Evolutionary conservation across 371 early-diverging fungal genomes (phyloP), one percentile per base, ranked within the genome.

Genomic region (Syncephalastrum sp.): DNA sequence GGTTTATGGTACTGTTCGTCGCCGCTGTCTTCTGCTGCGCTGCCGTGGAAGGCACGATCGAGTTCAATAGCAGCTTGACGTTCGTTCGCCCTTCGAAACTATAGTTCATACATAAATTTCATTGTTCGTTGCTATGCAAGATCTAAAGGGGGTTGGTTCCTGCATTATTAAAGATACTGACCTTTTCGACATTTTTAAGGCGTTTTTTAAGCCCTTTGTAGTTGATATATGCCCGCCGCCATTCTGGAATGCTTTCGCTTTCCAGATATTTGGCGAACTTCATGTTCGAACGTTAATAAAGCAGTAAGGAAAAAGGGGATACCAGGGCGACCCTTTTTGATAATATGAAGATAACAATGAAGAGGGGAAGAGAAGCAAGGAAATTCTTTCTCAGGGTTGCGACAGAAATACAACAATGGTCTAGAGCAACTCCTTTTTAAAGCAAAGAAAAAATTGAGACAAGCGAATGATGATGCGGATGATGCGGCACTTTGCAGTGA

Each of bases 191-290:
- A 4, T 57, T 64, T 56, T 85, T 89, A 17, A 91, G 68, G 38
- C 67, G 56, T 53, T 85, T 88, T 65, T 91, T 92, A 5, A 92
- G 72, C 0, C 77, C 81, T 63, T 86, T 85, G 61, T 90, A 90
- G 64, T 87, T 75, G 42, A 90, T 70, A 64, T 94, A 94, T 54
- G 87, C 88, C 54, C 82, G 83, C 48, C 79, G 74, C 94, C 94
- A 94, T 68, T 93, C 94, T 3, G 92, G 91, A 27, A 92, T 87
- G 42, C 84, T 81, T 63, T 93, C 86, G 5, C 82, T 69, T 56
- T 84, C 86, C 13, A 93, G 72, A 57, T 84, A 78, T 65, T 92
- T 90, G 38, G 89, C 89, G 67, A 93, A 93, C 72, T 89, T 90
- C 93, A 93, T 92, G 33, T 25, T 33, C 38, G 38, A 33, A 33